Evolutionary conservation across 2,329 filamentous ascomycete species (phyloP).

Genomic region (Curvularia sp.): DNA sequence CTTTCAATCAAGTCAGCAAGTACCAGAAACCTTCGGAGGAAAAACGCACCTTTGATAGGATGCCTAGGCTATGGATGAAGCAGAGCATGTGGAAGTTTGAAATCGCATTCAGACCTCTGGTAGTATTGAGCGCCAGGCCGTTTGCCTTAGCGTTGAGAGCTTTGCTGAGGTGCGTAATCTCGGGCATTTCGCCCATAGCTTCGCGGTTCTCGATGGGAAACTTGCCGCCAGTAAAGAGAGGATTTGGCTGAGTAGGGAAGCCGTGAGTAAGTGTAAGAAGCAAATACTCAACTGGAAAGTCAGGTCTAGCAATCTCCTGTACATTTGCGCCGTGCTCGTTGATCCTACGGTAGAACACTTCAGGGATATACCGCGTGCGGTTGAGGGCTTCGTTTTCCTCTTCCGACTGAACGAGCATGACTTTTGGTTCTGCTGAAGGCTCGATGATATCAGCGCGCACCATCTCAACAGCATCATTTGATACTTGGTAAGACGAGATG

Average conservation of each 20-base stretch:
- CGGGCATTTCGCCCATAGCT: constrained; percentile 83
- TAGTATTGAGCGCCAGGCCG: constrained; percentile 61
- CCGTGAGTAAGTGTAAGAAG: constrained; percentile 96
- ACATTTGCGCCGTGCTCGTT: constrained; percentile 98
- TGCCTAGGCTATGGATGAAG: constrained; percentile 80
- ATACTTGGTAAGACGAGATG: constrained; percentile 92
- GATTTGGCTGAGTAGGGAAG: constrained; percentile 82
- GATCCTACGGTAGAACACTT: constrained; percentile 93
- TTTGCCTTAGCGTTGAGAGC: constrained; percentile 69
- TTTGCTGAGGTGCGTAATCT: constrained; percentile 71
- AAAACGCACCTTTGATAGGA: constrained; percentile 78
- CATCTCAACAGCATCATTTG: constrained; percentile 97
- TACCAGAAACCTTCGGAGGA: background rate
- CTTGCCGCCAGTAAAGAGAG: constrained; percentile 72
- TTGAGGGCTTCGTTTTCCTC: constrained; percentile 77
- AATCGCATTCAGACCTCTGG: constrained; percentile 70
- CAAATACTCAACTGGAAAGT: constrained; percentile 95
- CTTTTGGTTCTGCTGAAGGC: constrained; percentile 87
- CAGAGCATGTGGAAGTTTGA: constrained; percentile 96
- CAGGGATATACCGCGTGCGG: constrained; percentile 87
- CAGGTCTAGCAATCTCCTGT: constrained; percentile 94
- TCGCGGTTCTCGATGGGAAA: constrained; percentile 95
- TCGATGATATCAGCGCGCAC: constrained; percentile 93
- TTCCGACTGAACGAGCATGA: constrained; percentile 94
- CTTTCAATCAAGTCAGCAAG: constrained; percentile 57